Base-by-base conservation (phyloP, 2,329 filamentous ascomycete species). In the Mycosphaerelloides madeirae region DNA sequence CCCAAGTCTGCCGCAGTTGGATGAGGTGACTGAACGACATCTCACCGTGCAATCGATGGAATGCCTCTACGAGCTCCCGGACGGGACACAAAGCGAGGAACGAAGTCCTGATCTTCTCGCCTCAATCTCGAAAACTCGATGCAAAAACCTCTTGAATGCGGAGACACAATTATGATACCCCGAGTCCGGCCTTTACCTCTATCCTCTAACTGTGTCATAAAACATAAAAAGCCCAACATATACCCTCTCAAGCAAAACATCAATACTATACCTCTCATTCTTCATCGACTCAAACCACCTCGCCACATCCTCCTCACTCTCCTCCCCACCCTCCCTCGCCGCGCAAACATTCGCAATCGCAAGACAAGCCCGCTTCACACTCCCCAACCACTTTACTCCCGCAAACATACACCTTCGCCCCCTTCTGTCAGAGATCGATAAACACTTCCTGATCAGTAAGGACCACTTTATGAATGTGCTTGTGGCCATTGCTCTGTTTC, bases 321-420 rank as follows among this genome's bases (percentile, higher is more conserved):
- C 59, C 44, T 64, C 58, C 3, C 56, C 29, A 50, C 60, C 65
- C 48, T 71, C 68, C 40, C n/a, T n/a, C n/a, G n/a, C n/a, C n/a
- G n/a, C n/a, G n/a, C n/a, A n/a, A n/a, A n/a, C n/a, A n/a, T 67
- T 64, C 4, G 58, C 62, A 20, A 66, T 58, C 49, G 65, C 59
- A 1, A 75, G 2, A 65, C 70, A 62, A 3, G 59, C 63, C 12
- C 66, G 60, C 51, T 68, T 65, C 1, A 74, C 69, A 4, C 34
- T 72, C 66, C 0, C 72, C 74, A 0, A 77, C 66, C 14, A 59
- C 63, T 13, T 61, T 46, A 36, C 77, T 79, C 3, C 84, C 84
- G 59, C 84, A 87, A 1, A 85, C 75, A 55, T 79, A 86, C 0
- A 84, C 65, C 56, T 76, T 77, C 0, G 81, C 76, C 0, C 73